Conservation (phyloP, 176 grass and related monocot species). For the Aegilops tauschii region DNA sequence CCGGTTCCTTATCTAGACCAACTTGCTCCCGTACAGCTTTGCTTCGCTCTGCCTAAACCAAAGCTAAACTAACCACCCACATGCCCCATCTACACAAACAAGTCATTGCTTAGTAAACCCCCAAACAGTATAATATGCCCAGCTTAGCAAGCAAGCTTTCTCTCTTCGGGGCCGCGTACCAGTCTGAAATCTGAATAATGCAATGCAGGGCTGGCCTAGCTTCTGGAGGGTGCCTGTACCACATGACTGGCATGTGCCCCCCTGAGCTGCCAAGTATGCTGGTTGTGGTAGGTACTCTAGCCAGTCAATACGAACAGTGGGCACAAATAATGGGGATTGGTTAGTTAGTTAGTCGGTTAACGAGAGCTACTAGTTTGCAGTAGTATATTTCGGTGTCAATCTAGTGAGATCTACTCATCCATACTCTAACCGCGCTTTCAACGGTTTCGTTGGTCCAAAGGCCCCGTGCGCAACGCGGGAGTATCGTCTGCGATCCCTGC, state of each 20-base stretch:
- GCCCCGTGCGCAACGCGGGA: not conserved
- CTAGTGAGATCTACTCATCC: not conserved
- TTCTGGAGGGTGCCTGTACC: not conserved
- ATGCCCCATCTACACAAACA: not conserved
- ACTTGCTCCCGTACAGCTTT: not conserved
- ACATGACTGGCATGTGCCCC: constrained; percentile 33
- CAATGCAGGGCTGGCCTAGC: constrained; percentile 25
- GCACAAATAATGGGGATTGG: not conserved
- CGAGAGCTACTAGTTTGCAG: not conserved
- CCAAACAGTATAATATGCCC: not conserved
- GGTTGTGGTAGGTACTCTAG: not conserved
- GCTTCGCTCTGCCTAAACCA: not conserved
- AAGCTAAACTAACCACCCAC: not conserved
- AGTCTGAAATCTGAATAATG: not conserved
- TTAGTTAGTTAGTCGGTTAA: not conserved
- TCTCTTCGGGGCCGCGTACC: not conserved
- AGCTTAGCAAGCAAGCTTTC: constrained; percentile 14
- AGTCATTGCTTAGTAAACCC: constrained; percentile 11
- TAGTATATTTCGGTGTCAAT: not conserved
- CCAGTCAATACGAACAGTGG: constrained; percentile 29
- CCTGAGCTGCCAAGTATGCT: not conserved
- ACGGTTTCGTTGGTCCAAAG: not conserved
- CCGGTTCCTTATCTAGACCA: not conserved
- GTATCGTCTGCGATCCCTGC: not conserved
- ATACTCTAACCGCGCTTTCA: not conserved